Percentiles rank a stretch among this genome's conserved stretches.
phyloP scores from a whole-genome alignment of 225 moss, liverwort and hornwort species.

The Sphagnum tenellum region DNA sequence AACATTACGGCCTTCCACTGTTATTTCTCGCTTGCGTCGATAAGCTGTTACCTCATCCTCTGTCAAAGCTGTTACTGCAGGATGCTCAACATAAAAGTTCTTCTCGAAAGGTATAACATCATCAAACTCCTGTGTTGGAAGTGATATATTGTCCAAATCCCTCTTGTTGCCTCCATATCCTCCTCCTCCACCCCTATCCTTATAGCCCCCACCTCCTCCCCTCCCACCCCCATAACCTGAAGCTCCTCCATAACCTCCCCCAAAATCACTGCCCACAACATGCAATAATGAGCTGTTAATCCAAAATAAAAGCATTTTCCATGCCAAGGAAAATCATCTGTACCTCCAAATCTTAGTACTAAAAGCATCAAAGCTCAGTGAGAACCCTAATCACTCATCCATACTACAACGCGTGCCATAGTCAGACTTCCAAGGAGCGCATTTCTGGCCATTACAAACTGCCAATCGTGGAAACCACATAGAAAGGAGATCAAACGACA shows the following conservation, averaged over 20 bases:
- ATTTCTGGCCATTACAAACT: too few species aligned
- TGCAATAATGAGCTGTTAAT: neutral
- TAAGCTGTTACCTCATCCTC: conserved; percentile 64
- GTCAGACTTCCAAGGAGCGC: too few species aligned
- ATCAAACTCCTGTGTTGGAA: conserved; percentile 75
- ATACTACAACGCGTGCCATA: too few species aligned
- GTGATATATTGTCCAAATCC: conserved; percentile 60
- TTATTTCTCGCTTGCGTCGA: conserved; percentile 69
- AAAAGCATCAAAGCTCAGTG: too few species aligned
- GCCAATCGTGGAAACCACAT: too few species aligned
- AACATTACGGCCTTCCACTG: conserved; percentile 66
- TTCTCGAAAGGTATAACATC: conserved; percentile 87
- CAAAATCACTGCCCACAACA: conserved; percentile 50
- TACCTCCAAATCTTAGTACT: too few species aligned
- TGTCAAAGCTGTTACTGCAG: conserved; percentile 62
- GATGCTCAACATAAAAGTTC: conserved; percentile 91
- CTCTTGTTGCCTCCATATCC: conserved; percentile 44
- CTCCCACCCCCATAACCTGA: conserved; percentile 38
- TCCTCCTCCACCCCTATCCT: conserved; percentile 33
- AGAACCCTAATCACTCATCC: too few species aligned
- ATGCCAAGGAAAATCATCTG: neutral
- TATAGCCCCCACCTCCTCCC: conserved; percentile 35
- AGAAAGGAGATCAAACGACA: too few species aligned
- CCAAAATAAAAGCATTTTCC: neutral
- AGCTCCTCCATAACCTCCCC: conserved; percentile 54